These are phyloP conservation scores for Erythrophleum fordii DNA, from an alignment of 306 rosid species.

Conservation along the genomic window DNA sequence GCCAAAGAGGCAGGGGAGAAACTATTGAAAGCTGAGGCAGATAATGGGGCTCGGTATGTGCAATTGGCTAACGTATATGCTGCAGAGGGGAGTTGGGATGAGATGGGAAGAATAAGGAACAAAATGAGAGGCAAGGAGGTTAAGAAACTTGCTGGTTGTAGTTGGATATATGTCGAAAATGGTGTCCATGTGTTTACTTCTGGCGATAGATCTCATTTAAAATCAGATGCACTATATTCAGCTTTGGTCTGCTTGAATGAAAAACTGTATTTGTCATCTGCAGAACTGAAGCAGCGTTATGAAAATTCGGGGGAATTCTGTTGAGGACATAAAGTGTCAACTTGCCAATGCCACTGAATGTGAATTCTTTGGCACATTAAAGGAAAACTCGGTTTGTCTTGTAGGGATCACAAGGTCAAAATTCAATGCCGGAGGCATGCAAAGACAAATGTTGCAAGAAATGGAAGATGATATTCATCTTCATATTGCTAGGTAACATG, in stretches of 20 bases:
- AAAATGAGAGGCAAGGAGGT: slow-evolving; percentile 76
- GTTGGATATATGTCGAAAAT: slow-evolving; percentile 74
- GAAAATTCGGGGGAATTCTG: slow-evolving; percentile 31
- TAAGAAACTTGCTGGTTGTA: slow-evolving; percentile 75
- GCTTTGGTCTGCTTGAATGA: slow-evolving; percentile 54
- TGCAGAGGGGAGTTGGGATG: slow-evolving; percentile 76
- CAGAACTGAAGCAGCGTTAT: slow-evolving; percentile 46
- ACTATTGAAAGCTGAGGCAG: slow-evolving; percentile 51
- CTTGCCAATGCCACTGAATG: slow-evolving; percentile 31
- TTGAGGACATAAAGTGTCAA: slow-evolving; percentile 32
- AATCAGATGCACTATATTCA: slow-evolving; percentile 59
- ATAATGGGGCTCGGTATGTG: slow-evolving; percentile 68
- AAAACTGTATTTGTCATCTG: slow-evolving; percentile 41
- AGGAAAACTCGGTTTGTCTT: slow-evolving; percentile 11
- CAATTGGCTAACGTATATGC: slow-evolving; percentile 83
- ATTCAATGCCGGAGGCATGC: slow-evolving; percentile 30
- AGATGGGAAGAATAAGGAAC: slow-evolving; percentile 82
- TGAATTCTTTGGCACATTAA: slow-evolving; percentile 28
- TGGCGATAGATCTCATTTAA: slow-evolving; percentile 59
- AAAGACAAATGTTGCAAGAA: slow-evolving; percentile 22
- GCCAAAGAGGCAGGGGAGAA: slow-evolving; percentile 61
- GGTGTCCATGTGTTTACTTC: slow-evolving; percentile 71
- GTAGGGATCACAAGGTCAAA: slow-evolving; percentile 18
- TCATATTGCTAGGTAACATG: neutral
- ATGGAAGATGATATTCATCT: neutral